phyloP scores from a whole-genome alignment of 225 moss, liverwort and hornwort species.

The Pseudisothecium myosuroides region DNA sequence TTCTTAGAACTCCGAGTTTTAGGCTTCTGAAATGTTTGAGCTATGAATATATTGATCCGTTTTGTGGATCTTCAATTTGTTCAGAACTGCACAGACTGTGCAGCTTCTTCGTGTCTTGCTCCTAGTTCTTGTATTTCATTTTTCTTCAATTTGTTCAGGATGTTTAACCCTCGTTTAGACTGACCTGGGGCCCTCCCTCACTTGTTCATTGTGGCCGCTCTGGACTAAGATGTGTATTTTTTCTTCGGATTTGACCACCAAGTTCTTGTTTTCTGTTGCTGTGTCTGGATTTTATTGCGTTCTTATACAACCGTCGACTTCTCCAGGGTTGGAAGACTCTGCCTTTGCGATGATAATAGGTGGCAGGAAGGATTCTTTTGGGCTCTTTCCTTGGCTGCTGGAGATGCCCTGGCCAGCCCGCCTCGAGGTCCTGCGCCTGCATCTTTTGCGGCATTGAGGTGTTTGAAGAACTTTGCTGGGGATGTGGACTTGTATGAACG shows the following conservation, averaged over 20 bases:
- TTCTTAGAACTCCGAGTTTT: not conserved
- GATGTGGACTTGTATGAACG: constrained; percentile 79
- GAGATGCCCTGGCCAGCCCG: constrained; percentile 80
- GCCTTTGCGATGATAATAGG: constrained; percentile 81
- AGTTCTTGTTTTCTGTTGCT: not conserved
- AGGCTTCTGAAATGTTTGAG: not conserved
- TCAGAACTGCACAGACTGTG: no score
- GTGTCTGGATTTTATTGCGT: not conserved
- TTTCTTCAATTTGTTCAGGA: not conserved
- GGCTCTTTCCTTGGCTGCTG: constrained; percentile 85
- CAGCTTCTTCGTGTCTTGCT: not conserved
- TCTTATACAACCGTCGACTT: not conserved
- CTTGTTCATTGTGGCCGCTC: not conserved
- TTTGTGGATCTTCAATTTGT: not conserved
- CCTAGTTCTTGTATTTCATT: not conserved
- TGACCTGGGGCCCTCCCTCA: not conserved
- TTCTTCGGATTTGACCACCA: not conserved
- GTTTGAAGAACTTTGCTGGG: constrained; percentile 88
- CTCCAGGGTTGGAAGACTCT: constrained; percentile 69
- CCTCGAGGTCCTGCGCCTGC: constrained; percentile 86
- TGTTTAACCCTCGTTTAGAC: not conserved
- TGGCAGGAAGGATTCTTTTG: constrained; percentile 97
- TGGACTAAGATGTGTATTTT: not conserved
- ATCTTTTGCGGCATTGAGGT: constrained; percentile 88
- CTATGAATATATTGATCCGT: not conserved